Evolutionary conservation across 1,139 yeast species (phyloP).

Genomic region (Yamadazyma siamensis): DNA sequence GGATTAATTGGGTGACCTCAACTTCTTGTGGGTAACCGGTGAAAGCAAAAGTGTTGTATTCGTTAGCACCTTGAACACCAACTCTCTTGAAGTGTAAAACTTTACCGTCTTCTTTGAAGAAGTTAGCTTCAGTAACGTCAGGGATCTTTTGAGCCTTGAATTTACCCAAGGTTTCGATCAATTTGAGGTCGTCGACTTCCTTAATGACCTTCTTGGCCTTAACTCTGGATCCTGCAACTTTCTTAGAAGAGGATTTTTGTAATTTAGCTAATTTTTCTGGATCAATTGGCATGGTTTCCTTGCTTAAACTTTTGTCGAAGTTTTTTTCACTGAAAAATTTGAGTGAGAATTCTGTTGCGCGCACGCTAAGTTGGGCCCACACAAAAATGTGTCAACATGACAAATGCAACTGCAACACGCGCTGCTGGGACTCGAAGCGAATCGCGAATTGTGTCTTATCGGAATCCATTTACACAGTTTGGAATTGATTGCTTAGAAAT

Average conservation of each 20-base stretch:
- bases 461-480: too few relatives aligned
- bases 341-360: too few relatives aligned
- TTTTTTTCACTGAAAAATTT: slow-evolving; percentile 10
- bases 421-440: too few relatives aligned
- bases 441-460: too few relatives aligned
- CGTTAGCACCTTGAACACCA: slow-evolving; percentile 90
- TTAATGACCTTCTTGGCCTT: slow-evolving; percentile 68
- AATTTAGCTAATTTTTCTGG: slow-evolving; percentile 85
- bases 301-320: slow-evolving; percentile 15
- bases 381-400: too few relatives aligned
- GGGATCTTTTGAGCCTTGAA: slow-evolving; percentile 86
- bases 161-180: slow-evolving; percentile 87
- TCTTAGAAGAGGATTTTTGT: slow-evolving; percentile 69
- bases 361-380: too few relatives aligned
- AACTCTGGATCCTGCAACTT: slow-evolving; percentile 89
- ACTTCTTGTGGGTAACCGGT: slow-evolving; percentile 95
- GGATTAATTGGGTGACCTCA: slow-evolving; percentile 88
- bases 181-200: slow-evolving; percentile 85
- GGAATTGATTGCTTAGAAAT: too few relatives aligned
- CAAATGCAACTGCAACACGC: too few relatives aligned
- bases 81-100: slow-evolving; percentile 95
- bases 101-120: slow-evolving; percentile 94
- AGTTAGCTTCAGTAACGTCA: slow-evolving; percentile 94
- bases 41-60: slow-evolving; percentile 90
- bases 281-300: slow-evolving; percentile 66